A percentile compares a stretch with the other conserved stretches of the same genome.
Evolutionary conservation across 805 yeast species (phyloP).

Genomic region (Candida arabinofermentans): DNA sequence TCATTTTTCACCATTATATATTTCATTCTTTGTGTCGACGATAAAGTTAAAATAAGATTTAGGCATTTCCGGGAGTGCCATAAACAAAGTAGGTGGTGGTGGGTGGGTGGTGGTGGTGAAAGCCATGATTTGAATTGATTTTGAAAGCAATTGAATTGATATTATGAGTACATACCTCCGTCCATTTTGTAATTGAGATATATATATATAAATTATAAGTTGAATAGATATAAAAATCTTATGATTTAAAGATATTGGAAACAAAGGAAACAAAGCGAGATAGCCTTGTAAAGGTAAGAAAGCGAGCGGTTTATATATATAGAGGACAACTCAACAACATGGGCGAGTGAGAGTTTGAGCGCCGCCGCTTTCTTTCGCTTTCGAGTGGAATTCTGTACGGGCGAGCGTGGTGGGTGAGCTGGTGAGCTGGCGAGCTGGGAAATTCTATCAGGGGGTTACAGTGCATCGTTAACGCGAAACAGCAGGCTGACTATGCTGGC

Average conservation of each 20-base stretch:
- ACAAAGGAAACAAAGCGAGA: conserved; percentile 10
- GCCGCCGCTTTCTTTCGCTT: too few relatives aligned
- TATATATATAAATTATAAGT: conserved; percentile 10
- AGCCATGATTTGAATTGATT: background rate
- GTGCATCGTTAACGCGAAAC: too few relatives aligned
- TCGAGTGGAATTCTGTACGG: background rate
- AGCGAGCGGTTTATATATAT: conserved; percentile 1
- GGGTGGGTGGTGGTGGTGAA: too few relatives aligned
- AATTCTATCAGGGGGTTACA: too few relatives aligned
- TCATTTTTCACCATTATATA: too few relatives aligned
- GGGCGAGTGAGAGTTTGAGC: conserved; percentile 1
- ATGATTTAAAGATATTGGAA: conserved; percentile 5
- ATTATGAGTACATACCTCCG: conserved; percentile 46
- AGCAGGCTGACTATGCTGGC: too few relatives aligned
- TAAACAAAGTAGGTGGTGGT: background rate
- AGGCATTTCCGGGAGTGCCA: too few relatives aligned
- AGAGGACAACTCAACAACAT: conserved; percentile 24
- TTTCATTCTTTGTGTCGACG: too few relatives aligned
- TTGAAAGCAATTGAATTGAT: background rate
- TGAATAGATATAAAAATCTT: conserved; percentile 2
- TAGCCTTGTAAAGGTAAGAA: conserved; percentile 3
- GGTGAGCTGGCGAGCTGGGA: background rate
- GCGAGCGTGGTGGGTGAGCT: background rate
- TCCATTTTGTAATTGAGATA: conserved; percentile 41
- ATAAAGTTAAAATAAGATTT: too few relatives aligned